Evolutionary conservation across 805 yeast genomes (phyloP), one percentile per base, ranked within the genome.

Genomic region (Zygosaccharomyces lentus): DNA sequence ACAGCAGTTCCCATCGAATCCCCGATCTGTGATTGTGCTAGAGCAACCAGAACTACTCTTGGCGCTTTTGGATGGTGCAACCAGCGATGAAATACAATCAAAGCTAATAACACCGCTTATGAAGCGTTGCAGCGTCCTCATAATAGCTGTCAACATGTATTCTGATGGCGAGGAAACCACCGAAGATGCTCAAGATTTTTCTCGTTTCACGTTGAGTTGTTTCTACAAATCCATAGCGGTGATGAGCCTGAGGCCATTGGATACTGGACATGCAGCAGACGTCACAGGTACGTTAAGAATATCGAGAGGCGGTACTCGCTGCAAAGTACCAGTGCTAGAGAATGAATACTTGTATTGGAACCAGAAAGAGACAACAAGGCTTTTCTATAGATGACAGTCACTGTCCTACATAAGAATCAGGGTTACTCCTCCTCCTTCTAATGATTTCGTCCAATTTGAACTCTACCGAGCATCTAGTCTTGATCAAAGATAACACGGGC

Each of bases 401-500:
- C 9, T 12, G 16, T n/a, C 37, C 42, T 43, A 37, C 31, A 40
- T 45, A 45, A n/a, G 48, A 36, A 34, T 23, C 19, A 27, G 43
- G 36, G 17, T 47, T 50, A 19, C 46, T 53, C 51, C 68, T 60
- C 49, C 67, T 61, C 44, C 64, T 58, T 51, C 64, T 64, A 77
- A 86, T 57, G 78, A 76, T 62, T 24, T 84, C 87, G 62, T 90
- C 96, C 45, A 91, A 71, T 21, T 89, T 84, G 66, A 84, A 87
- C 70, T 91, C 99, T 44, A 91, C 84, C 1, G 90, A 81, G 57
- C 96, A 87, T 38, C 99, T 72, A 1, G 96, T 84, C 80, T 89
- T 82, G 25, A 93, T 71, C 30, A 89, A 70, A 0, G 96, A 87
- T 50, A 87, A 72, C 42, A 87, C 77, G 1, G 96, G 95, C 98